Percentiles rank a stretch among this genome's conserved stretches.
phyloP scores from a whole-genome alignment of 768 basidiomycete genomes.

The Gyrodon lividus region DNA sequence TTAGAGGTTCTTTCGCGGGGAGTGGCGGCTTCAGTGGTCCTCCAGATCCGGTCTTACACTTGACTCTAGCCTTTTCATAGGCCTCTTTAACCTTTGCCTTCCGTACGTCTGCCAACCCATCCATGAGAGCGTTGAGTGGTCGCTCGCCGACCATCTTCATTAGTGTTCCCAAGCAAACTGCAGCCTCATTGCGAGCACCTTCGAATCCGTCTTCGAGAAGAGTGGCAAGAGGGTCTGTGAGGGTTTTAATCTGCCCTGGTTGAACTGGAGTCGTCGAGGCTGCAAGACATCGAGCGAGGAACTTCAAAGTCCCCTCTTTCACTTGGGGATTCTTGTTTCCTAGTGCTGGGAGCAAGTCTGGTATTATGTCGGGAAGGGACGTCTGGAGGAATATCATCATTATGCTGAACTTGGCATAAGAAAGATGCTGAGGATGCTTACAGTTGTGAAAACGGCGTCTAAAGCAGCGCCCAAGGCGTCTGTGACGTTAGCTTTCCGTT shows the following conservation, averaged over 20 bases:
- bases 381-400: conserved; percentile 47
- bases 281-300: conserved; percentile 75
- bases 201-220: conserved; percentile 88
- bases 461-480: conserved; percentile 86
- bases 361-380: conserved; percentile 73
- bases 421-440: conserved; percentile 40
- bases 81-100: conserved; percentile 94
- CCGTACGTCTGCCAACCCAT: conserved; percentile 80
- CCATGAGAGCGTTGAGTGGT: conserved; percentile 82
- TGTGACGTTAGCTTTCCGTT: conserved; percentile 87
- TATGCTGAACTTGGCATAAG: neutral
- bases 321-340: conserved; percentile 96
- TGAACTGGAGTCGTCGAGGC: conserved; percentile 69
- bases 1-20: conserved; percentile 33
- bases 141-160: conserved; percentile 98
- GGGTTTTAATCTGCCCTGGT: conserved; percentile 73
- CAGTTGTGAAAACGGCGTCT: conserved; percentile 84
- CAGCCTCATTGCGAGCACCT: conserved; percentile 88
- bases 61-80: conserved; percentile 88
- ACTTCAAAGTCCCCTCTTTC: conserved; percentile 89
- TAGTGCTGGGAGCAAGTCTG: conserved; percentile 75
- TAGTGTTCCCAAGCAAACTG: conserved; percentile 79
- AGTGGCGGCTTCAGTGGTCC: conserved; percentile 44
- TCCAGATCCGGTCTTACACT: conserved; percentile 68
- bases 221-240: conserved; percentile 71